Evolutionary conservation across 2,329 filamentous ascomycete genomes (phyloP), one percentile per base, ranked within the genome.

Genomic region (Hirsutella minnesotensis): DNA sequence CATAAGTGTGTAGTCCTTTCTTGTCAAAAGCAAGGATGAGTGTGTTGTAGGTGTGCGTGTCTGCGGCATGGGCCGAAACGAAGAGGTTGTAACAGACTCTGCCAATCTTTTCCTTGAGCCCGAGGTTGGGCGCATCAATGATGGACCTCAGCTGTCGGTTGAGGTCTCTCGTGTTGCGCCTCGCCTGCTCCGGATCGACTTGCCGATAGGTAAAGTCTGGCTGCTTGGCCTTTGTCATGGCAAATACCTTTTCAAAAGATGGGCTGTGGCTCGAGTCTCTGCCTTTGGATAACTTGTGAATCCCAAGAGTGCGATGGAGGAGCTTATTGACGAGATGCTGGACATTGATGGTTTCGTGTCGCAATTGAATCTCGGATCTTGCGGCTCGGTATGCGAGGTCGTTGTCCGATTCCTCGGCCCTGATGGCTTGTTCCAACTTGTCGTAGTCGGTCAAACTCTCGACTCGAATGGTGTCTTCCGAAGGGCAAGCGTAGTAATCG

Each of bases 1-100:
- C 69, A 16, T 81, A 61, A 31, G 64, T 60, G 43, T 70, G 64
- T 41, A 70, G 63, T 22, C 68, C 64, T 5, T 70, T 56, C 27
- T 67, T 65, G 41, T 73, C 69, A 40, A 90, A 78, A n/a, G 75
- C 74, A n/a, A 74, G 58, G 3, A 90, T 71, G 21, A 92, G 68
- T 12, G 72, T 70, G 54, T 88, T 88, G 63, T 80, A 86, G 3
- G 80, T 86, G 49, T 78, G 69, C 30, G 84, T 71, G 47, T 76
- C 76, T 0, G 84, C 82, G 0, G 78, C 73, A 16, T 75, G 66
- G 2, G 70, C 58, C 3, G 76, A 78, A 3, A 77, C 64, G 15
- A 86, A 68, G 3, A 92, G 63, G 53, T 86, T 86, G 59, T 81
- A 80, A 58, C 73, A 77, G 41, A 79, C 65, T 33, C 56, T 55